These are phyloP conservation scores for Cordyceps militaris DNA, from an alignment of 2,329 filamentous ascomycete species.

Conservation along the genomic window DNA sequence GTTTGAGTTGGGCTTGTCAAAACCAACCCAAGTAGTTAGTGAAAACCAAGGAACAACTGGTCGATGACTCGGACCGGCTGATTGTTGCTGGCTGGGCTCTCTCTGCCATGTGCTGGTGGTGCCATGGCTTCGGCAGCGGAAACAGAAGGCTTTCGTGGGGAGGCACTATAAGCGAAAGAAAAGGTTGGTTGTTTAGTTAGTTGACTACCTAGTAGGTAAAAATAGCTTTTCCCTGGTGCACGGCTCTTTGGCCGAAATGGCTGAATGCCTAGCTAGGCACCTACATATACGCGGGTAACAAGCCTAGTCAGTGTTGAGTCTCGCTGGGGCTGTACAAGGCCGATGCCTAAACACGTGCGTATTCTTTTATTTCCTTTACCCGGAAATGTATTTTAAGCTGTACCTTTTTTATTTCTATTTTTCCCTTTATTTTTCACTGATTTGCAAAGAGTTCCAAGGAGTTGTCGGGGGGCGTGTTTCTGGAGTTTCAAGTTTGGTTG, in stretches of 20 bases:
- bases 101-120: background rate
- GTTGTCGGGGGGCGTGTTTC: constrained; percentile 8
- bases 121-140: background rate
- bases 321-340: background rate
- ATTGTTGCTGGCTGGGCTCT: background rate
- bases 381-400: background rate
- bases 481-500: constrained; percentile 3
- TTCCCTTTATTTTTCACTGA: background rate
- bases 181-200: background rate
- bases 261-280: background rate
- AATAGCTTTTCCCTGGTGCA: background rate
- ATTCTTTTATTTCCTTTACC: background rate
- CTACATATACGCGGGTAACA: background rate
- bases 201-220: background rate
- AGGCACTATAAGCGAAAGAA: no score
- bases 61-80: background rate
- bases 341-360: background rate
- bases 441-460: constrained; percentile 7
- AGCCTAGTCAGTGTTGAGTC: background rate
- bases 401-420: background rate
- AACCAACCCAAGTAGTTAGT: background rate
- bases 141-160: no score
- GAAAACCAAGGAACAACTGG: background rate
- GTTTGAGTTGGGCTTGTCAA: background rate
- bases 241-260: background rate